Evolutionary conservation across 148 eudicot species (phyloP).

Genomic region (Nyssa sinensis): DNA sequence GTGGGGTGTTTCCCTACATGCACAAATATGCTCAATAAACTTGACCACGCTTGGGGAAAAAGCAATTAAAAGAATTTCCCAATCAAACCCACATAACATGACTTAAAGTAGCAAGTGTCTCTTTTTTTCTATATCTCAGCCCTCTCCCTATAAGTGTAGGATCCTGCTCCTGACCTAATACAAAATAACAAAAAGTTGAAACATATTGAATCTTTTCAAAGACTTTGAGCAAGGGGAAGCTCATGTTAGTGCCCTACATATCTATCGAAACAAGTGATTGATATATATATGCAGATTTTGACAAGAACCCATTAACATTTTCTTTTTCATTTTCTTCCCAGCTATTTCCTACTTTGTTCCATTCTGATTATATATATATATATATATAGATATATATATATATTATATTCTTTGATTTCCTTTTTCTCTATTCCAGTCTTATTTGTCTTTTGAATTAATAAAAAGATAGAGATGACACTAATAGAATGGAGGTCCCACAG

Average conservation of each 20-base stretch:
- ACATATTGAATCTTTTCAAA: constrained; percentile 50
- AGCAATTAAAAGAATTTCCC: constrained; percentile 10
- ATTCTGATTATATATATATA: too few species aligned
- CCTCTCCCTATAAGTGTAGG: constrained; percentile 5
- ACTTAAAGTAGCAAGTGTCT: constrained; percentile 18
- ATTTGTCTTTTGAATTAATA: constrained; percentile 21
- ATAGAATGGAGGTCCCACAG: constrained; percentile 10
- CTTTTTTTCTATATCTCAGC: background rate
- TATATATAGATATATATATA: too few species aligned
- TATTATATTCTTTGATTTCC: too few species aligned
- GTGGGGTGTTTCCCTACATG: constrained; percentile 6
- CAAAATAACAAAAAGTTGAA: constrained; percentile 13
- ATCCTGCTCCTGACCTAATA: constrained; percentile 10
- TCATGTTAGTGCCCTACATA: constrained; percentile 19
- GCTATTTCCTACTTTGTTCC: constrained; percentile 19
- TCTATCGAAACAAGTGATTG: constrained; percentile 8
- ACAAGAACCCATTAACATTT: constrained; percentile 28
- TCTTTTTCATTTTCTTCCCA: constrained; percentile 3
- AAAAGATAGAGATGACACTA: constrained; percentile 23
- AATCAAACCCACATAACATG: constrained; percentile 11
- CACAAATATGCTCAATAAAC: background rate
- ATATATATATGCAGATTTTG: constrained; percentile 14
- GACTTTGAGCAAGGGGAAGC: constrained; percentile 23
- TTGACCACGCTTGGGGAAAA: constrained; percentile 12
- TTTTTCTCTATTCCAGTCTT: too few species aligned